Base-by-base conservation (phyloP, 2,329 filamentous ascomycete species). In the Hypoxylon rubiginosum region DNA sequence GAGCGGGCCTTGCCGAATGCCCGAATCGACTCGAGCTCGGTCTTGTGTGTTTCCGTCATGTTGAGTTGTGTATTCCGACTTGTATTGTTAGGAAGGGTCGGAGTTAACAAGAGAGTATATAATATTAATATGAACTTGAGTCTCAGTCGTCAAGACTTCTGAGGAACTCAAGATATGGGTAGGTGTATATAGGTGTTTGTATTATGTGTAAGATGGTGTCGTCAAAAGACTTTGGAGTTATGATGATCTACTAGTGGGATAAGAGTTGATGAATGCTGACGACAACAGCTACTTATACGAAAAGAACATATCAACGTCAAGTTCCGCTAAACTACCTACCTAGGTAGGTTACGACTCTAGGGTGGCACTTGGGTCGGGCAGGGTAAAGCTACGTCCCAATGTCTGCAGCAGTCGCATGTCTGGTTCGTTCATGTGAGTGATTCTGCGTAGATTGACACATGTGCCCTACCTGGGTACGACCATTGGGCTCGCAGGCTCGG, bases 1-100 rank as follows among this genome's bases (percentile, higher is more conserved):
- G 90, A 89, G 57, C 90, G 86, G 73, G 90, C 90, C 56, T 81
- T 78, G 71, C 90, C 90, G 74, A 86, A 92, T 7, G 90, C 82
- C 72, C 85, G 87, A 75, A 92, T 89, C 73, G 84, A 88, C 74
- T 85, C 82, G 63, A 81, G 79, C 66, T 84, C 80, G 62, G 80
- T 71, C 58, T 72, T 62, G 43, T 69, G 60, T n/a, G 46, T 63
- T 55, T 71, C 66, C 17, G 68, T 57, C 70, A 74, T 74, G 13
- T 60, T 59, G 52, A 39, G 8, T 51, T 26, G 39, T 24, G 24
- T 28, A 45, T 36, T 62, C 61, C 45, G 54, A 64, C 50, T 66
- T 49, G 17, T 39, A 24, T 1, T 43, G 21, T 49, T 11, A 55
- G 34, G 30, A 13, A 8, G 52, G 11, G 8, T 45, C 24, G 45